Base-by-base conservation (phyloP, 2,329 filamentous ascomycete genomes). In the Pestalotiopsis sp. region DNA sequence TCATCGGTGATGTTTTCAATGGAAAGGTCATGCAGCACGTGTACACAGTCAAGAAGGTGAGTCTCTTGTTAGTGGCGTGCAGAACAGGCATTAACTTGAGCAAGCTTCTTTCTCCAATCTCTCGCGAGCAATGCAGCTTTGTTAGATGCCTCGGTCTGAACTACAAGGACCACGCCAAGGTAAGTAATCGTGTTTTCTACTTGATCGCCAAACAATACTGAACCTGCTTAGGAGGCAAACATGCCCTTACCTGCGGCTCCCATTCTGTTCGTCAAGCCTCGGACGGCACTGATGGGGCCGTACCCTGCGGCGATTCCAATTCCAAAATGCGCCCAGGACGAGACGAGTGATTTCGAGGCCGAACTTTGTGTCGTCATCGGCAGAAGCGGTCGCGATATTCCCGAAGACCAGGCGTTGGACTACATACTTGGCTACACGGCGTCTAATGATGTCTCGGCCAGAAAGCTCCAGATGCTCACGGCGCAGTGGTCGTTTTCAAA, bases 91-190 rank as follows among this genome's bases (percentile, higher is more conserved):
- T 60, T 60, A 52, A 52, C 11, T 20, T 23, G 14, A 36, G 7
- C 27, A n/a, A 73, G 71, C 71, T 79, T 57, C 73, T 83, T 20
- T 75, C 78, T 2, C 82, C 82, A 0, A 70, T 75, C 1, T 68
- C 68, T 23, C 68, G 75, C 13, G 78, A 27, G 4, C 56, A 58
- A 84, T 39, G 76, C 82, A 5, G 78, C 79, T 41, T 80, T 23
- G 82, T 84, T 63, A 80, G 82, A 45, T 85, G 82, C 72, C 74
- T 85, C 61, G 83, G 83, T 6, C 78, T 85, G 65, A 85, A 85
- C 75, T 84, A 84, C 72, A 75, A 74, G 45, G 77, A 82, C 71
- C 81, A 82, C 67, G 81, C 80, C 4, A 58, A 58, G 56, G 56
- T 58, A 58, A 58, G n/a, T 20, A 9, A 13, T 17, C 1, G 14